Evolutionary conservation across 2,329 filamentous ascomycete genomes (phyloP), one percentile per base, ranked within the genome.

Genomic region (Fusarium devonianum): DNA sequence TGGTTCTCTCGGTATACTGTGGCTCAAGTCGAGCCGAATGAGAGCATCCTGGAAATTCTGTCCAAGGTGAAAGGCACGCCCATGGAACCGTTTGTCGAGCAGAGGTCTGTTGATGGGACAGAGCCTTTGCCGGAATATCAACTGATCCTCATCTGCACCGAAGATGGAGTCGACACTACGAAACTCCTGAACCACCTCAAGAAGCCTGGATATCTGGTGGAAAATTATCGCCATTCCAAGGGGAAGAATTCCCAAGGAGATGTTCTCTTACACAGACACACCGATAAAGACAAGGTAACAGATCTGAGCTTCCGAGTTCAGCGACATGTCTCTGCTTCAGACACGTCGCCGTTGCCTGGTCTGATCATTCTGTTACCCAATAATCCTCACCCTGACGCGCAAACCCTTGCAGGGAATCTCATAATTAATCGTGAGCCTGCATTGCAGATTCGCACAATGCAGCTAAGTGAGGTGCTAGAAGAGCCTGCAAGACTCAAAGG

Each of bases 1-100:
- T 66, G 65, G 7, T 58, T 78, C 3, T 61, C 68, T 3, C 65
- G 70, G 11, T 72, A 71, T 46, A 69, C 68, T 0, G 32, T 74
- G 14, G 56, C 67, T 13, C 63, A 63, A 4, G 26, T 35, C 7
- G 23, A 47, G 1, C 38, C 41, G 5, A 32, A 47, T 1, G 44
- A 52, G 7, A 38, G 36, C 11, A 29, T 47, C 6, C 28, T 45
- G 2, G 16, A 51, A 10, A 41, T 56, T 5, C 28, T 57, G 3
- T 14, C 44, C 1, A 14, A 38, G 19, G 19, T 65, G 12, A 46
- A 56, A 26, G 60, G 42, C 4, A 61, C 53, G 3, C 23, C 19
- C 1, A 14, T 64, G 3, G 49, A 62, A 16, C 33, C 56, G 0
- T 65, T 72, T 5, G 19, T 75, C 9, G 71, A 75, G 43, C 38